Conservation (phyloP, 2,329 filamentous ascomycete genomes). For the Phaeosphaeriaceae sp. region DNA sequence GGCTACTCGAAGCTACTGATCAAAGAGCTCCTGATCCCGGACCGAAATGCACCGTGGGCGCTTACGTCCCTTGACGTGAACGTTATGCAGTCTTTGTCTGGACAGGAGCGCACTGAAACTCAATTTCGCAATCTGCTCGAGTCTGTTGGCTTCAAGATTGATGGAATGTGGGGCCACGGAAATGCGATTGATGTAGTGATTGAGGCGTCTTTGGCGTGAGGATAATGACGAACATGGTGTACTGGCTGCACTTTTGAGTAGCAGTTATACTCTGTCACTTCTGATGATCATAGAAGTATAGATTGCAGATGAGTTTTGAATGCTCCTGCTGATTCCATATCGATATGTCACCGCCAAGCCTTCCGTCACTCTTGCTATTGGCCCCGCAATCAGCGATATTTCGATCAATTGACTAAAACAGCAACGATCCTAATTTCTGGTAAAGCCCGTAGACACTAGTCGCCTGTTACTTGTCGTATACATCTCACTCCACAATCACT, state of each 20-base stretch:
- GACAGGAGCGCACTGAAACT: slow-evolving; percentile 8
- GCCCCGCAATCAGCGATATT: background rate
- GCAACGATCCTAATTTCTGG: background rate
- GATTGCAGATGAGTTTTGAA: background rate
- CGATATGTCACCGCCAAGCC: background rate
- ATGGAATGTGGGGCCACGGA: slow-evolving; percentile 6
- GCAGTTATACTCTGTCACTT: background rate
- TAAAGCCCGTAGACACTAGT: background rate
- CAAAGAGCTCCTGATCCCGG: slow-evolving; percentile 13
- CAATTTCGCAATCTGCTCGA: slow-evolving; percentile 10
- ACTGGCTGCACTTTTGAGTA: background rate
- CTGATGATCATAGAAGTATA: background rate
- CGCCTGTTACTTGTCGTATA: background rate
- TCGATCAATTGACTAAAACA: background rate
- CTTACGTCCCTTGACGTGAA: slow-evolving; percentile 14
- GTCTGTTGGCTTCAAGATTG: slow-evolving; percentile 10
- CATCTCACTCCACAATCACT: too few species aligned
- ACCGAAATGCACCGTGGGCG: slow-evolving; percentile 11
- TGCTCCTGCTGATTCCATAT: background rate
- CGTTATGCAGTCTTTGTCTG: slow-evolving; percentile 11
- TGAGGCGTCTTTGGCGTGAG: slow-evolving; percentile 8
- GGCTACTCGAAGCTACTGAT: slow-evolving; percentile 16
- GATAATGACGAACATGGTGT: background rate
- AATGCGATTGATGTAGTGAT: slow-evolving; percentile 11
- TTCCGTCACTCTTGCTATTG: background rate